Evolutionary conservation across 176 grass and related monocot species (phyloP).

Genomic region (Poa annua): DNA sequence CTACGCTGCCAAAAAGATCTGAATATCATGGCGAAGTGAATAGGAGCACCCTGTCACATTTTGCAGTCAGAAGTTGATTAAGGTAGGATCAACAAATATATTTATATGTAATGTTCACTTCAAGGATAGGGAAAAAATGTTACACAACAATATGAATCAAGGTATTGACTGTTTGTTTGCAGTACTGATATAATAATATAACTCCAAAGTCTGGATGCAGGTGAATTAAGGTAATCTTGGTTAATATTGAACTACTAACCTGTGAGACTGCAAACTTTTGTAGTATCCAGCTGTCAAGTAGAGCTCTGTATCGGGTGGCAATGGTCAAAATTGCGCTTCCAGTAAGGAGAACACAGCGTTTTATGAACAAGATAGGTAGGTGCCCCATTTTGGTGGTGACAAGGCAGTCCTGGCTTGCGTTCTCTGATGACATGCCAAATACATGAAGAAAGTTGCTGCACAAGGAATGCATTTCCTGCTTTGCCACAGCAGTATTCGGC

Average conservation of each 20-base stretch:
- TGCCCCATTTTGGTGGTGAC: constrained; percentile 6
- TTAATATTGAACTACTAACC: constrained; percentile 35
- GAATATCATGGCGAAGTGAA: constrained; percentile 12
- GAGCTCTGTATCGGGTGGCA: constrained; percentile 26
- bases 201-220: neutral
- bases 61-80: constrained; percentile 6
- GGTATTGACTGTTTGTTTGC: neutral
- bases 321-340: constrained; percentile 34
- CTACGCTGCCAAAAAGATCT: constrained; percentile 28
- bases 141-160: neutral
- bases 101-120: neutral
- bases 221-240: neutral
- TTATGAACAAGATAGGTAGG: constrained; percentile 26
- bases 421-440: constrained; percentile 32
- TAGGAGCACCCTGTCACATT: constrained; percentile 38
- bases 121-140: neutral
- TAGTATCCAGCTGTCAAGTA: constrained; percentile 51
- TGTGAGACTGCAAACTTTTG: constrained; percentile 20
- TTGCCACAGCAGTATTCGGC: neutral
- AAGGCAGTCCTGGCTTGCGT: neutral
- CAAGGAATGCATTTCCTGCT: constrained; percentile 43
- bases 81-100: neutral
- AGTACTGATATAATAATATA: neutral
- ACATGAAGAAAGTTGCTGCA: constrained; percentile 36
- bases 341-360: constrained; percentile 36